phyloP scores from a whole-genome alignment of 495 filamentous ascomycete genomes.

The Tuber indicum region DNA sequence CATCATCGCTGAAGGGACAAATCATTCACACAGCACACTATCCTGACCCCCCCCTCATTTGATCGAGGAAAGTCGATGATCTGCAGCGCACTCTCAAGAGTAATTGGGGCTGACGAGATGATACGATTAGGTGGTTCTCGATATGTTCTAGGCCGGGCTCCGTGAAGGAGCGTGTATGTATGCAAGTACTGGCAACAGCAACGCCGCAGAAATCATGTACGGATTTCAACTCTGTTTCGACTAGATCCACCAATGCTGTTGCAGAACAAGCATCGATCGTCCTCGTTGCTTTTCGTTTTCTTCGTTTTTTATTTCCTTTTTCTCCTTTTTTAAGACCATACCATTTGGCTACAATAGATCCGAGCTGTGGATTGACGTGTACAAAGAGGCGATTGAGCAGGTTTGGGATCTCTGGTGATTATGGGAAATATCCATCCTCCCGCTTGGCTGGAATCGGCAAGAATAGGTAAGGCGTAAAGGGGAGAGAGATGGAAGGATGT shows the following conservation, averaged over 20 bases:
- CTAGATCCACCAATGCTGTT: conserved; percentile 31
- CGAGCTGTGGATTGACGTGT: conserved; percentile 42
- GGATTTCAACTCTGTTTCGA: conserved; percentile 35
- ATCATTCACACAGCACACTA: conserved; percentile 32
- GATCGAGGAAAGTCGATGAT: conserved; percentile 36
- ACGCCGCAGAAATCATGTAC: conserved; percentile 35
- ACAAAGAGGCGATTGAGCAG: conserved; percentile 40
- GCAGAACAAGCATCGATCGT: conserved; percentile 34
- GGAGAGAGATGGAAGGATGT: conserved; percentile 33
- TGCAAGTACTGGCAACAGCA: conserved; percentile 15
- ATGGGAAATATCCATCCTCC: conserved; percentile 37
- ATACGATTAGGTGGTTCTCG: conserved; percentile 39
- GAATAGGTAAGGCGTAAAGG: conserved; percentile 39
- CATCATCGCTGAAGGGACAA: conserved; percentile 30
- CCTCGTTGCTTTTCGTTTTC: conserved; percentile 35
- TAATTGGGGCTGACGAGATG: conserved; percentile 39
- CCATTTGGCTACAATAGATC: conserved; percentile 38
- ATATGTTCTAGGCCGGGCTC: conserved; percentile 40
- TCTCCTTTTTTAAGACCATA: conserved; percentile 35
- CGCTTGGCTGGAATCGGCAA: conserved; percentile 34
- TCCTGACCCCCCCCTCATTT: conserved; percentile 27
- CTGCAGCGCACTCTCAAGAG: conserved; percentile 34
- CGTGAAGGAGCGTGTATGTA: conserved; percentile 22
- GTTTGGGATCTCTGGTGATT: conserved; percentile 35
- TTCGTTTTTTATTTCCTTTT: conserved; percentile 38